phyloP scores from a whole-genome alignment of 352 stramenopile genomes.

The Pythium biforme region DNA sequence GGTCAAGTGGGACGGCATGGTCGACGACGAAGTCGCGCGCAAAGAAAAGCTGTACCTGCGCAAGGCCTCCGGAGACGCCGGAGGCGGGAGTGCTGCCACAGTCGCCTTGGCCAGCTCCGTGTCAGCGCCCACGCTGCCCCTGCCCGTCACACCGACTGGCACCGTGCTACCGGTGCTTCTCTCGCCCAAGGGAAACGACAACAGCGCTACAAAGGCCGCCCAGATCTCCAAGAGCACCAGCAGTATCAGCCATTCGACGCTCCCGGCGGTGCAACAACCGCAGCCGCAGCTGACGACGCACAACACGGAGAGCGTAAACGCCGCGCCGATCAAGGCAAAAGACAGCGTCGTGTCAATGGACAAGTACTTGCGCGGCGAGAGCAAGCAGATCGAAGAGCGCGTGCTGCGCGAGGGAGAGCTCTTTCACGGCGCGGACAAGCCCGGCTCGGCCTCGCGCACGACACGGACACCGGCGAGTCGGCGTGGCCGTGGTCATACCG shows the following conservation, averaged over 20 bases:
- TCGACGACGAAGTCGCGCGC: constrained; percentile 39
- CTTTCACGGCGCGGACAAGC: constrained; percentile 27
- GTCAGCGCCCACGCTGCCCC: neutral
- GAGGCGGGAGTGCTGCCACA: neutral
- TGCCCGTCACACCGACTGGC: neutral
- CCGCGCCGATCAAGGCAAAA: constrained; percentile 9
- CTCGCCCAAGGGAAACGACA: constrained; percentile 11
- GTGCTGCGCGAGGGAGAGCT: constrained; percentile 39
- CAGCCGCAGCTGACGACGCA: neutral
- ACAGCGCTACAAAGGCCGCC: neutral
- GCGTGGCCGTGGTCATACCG: neutral
- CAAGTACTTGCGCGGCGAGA: constrained; percentile 61
- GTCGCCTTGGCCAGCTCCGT: neutral
- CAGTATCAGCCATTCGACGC: neutral
- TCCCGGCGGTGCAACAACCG: constrained; percentile 9
- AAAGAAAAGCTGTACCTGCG: constrained; percentile 59
- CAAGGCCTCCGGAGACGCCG: neutral
- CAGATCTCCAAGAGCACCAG: neutral
- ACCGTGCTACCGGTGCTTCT: constrained; percentile 14
- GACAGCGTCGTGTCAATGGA: constrained; percentile 43
- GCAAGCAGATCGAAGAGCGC: constrained; percentile 42
- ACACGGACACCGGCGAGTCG: constrained; percentile 1
- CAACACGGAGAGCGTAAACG: constrained; percentile 2
- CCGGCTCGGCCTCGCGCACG: neutral
- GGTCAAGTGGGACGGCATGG: constrained; percentile 44